These are phyloP conservation scores for Funneliformis mosseae DNA, from an alignment of 192 early-diverging fungal genomes.

Conservation along the genomic window DNA sequence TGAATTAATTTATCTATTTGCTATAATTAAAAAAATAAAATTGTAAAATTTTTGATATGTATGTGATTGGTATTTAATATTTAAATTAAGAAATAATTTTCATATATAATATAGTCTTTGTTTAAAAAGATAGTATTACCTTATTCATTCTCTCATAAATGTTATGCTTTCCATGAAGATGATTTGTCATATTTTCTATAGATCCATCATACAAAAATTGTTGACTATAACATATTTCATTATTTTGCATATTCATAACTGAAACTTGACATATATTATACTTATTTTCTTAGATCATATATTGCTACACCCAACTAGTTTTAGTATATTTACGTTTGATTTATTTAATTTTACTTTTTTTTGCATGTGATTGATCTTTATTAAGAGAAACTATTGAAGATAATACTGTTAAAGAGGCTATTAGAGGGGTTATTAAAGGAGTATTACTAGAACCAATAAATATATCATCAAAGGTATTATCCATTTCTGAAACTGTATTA, in stretches of 20 bases:
- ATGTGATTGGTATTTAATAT: neutral
- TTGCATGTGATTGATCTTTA: neutral
- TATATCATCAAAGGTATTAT: neutral
- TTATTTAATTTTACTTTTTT: neutral
- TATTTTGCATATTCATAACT: neutral
- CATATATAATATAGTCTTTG: neutral
- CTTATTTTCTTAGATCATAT: neutral
- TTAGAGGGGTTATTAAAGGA: neutral
- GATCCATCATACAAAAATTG: neutral
- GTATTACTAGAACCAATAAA: neutral
- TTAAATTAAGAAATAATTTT: neutral
- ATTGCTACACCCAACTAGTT: neutral
- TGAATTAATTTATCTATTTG: neutral
- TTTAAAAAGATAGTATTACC: neutral
- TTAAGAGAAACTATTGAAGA: neutral
- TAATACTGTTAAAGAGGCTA: neutral
- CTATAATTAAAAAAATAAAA: neutral
- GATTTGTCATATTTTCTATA: neutral
- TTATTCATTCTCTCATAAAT: neutral
- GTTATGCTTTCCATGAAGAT: constrained; percentile 6
- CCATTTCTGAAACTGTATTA: too few species aligned
- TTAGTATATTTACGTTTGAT: neutral
- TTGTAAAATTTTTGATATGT: neutral
- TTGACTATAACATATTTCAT: neutral
- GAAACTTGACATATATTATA: neutral